Evolutionary conservation across 257 asterid genomes (phyloP).

Genomic region (Nicotiana otophora): DNA sequence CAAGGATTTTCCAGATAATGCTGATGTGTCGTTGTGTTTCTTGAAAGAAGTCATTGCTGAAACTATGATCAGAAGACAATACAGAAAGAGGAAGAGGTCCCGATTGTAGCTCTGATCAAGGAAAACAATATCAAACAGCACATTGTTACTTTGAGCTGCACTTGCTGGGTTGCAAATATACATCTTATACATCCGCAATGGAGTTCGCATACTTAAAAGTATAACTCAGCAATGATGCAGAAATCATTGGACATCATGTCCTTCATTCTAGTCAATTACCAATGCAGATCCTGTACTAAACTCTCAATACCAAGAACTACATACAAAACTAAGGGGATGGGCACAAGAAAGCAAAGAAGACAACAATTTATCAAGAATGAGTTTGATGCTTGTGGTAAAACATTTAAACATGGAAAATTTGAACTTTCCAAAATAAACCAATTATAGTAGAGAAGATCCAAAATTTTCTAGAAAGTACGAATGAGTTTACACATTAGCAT

Average conservation of each 20-base stretch:
- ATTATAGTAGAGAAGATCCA: not conserved
- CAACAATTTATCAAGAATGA: not conserved
- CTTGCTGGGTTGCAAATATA: not conserved
- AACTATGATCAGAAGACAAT: slow-evolving; percentile 70
- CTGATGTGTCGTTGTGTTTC: slow-evolving; percentile 84
- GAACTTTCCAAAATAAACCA: not conserved
- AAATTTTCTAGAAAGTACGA: not conserved
- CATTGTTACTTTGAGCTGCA: slow-evolving; percentile 14
- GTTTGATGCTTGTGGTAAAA: not conserved
- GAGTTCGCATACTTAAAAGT: not conserved
- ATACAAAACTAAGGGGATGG: not conserved
- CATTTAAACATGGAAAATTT: not conserved
- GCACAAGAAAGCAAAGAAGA: not conserved
- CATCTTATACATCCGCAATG: not conserved
- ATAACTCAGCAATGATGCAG: not conserved
- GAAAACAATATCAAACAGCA: slow-evolving; percentile 18
- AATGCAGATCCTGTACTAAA: not conserved
- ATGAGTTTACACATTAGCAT: slow-evolving; percentile 5
- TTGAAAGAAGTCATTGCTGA: slow-evolving; percentile 85
- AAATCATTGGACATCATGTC: not conserved
- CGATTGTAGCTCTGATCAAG: slow-evolving; percentile 85
- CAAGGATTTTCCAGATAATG: slow-evolving; percentile 73
- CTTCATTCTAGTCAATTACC: not conserved
- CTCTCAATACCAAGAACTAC: not conserved
- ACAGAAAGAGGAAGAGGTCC: slow-evolving; percentile 77